Base-by-base conservation (phyloP, 2,329 filamentous ascomycete genomes). In the Epichloe uncinata region DNA sequence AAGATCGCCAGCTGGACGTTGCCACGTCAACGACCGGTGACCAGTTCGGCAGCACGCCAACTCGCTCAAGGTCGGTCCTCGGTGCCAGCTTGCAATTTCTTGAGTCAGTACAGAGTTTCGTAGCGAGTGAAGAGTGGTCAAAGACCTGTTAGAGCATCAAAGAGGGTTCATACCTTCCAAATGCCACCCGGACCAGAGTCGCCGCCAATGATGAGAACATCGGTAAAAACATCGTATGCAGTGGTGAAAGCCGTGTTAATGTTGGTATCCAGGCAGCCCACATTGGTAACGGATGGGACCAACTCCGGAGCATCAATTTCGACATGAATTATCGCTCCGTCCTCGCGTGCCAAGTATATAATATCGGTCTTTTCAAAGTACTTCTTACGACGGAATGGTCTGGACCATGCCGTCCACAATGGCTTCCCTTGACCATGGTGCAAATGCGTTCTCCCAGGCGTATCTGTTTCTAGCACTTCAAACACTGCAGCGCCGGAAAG, bases 281-380 rank as follows among this genome's bases (percentile, higher is more conserved):
- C 73, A 49, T 76, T 72, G 43, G 75, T 73, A 49, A 75, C 71
- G 40, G 73, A 71, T 47, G 75, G 72, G 48, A 82, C 63, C 56
- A 78, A 70, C 43, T 73, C 76, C 54, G 70, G 71, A 6, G 74
- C 73, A 42, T 78, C 77, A 52, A 87, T 79, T 56, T 88, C 82
- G 4, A 91, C 66, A 55, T 84, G 86, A 49, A 82, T 77, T 9
- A 96, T 75, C 45, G 82, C 71, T 3, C 93, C 93, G 61, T 97
- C 91, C 66, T 97, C 91, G 49, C 90, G 81, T 11, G 85, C 86
- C 15, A 98, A 70, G 60, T 93, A 95, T 45, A 97, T 81, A 52
- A 84, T 81, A 60, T 97, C 93, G 36, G 82, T 80, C 16, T 71
- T 74, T 49, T 76, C 69, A 48, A 77, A 77, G 56, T 83, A 84